Evolutionary conservation across 768 basidiomycete species (phyloP).

Genomic region (Phaeolepiota aurea): DNA sequence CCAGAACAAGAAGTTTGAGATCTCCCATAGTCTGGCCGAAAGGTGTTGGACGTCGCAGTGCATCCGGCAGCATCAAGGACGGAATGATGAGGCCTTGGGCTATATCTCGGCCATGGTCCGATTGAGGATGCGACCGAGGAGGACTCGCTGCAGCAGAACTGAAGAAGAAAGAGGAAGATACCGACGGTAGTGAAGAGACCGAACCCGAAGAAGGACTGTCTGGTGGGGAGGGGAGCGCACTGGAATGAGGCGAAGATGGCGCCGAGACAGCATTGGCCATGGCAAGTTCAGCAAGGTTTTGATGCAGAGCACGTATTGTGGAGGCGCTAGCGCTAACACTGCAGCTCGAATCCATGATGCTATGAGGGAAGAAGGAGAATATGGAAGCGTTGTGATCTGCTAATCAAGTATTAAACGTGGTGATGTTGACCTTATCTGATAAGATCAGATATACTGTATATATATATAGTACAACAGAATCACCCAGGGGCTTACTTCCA

Average conservation of each 20-base stretch:
- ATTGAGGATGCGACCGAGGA: constrained; percentile 32
- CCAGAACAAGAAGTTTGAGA: constrained; percentile 47
- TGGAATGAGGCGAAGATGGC: constrained; percentile 43
- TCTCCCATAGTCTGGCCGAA: constrained; percentile 65
- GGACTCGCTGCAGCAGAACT: constrained; percentile 55
- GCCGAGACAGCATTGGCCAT: constrained; percentile 17
- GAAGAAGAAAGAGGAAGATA: constrained; percentile 62
- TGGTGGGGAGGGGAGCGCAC: constrained; percentile 40
- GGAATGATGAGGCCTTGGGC: constrained; percentile 62
- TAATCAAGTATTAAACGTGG: background rate
- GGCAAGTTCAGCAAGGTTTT: constrained; percentile 6
- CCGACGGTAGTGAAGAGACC: constrained; percentile 53
- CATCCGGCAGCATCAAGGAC: constrained; percentile 52
- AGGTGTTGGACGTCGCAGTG: constrained; percentile 55
- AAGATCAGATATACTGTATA: constrained; percentile 1
- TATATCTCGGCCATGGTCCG: constrained; percentile 20
- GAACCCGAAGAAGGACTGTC: constrained; percentile 48
- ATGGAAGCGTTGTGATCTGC: background rate
- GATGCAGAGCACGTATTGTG: constrained; percentile 23
- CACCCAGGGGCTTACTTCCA: no score
- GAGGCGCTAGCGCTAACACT: constrained; percentile 24
- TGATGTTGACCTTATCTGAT: background rate
- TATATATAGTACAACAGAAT: no score
- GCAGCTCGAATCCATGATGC: background rate
- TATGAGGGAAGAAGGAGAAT: background rate